Conservation (phyloP, 768 basidiomycete genomes). For the Suillus subaureus region DNA sequence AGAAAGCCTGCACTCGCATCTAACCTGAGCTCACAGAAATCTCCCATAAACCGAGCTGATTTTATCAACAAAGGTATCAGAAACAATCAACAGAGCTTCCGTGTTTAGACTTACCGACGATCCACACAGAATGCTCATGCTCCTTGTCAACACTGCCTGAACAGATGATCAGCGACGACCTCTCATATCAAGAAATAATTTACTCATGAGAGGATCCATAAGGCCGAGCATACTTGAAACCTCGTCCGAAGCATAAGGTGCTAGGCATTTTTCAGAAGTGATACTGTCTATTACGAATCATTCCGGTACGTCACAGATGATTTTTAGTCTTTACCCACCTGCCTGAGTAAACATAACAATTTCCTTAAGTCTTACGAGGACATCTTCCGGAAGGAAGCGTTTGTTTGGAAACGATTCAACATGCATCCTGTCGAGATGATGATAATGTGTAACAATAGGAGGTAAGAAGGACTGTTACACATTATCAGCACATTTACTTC, state of each 20-base stretch:
- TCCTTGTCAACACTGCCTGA: background rate
- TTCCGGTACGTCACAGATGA: background rate
- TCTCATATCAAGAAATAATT: background rate
- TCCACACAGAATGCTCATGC: background rate
- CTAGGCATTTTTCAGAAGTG: slow-evolving; percentile 40
- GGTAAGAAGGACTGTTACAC: background rate
- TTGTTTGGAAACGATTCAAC: slow-evolving; percentile 13
- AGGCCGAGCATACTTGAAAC: slow-evolving; percentile 38
- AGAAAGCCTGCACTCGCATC: slow-evolving; percentile 18
- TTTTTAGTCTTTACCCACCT: slow-evolving; percentile 1
- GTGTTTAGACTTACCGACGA: background rate
- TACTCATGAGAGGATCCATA: slow-evolving; percentile 35
- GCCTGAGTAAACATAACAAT: slow-evolving; percentile 4
- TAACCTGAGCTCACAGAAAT: background rate
- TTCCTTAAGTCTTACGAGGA: slow-evolving; percentile 11
- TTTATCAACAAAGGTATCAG: background rate
- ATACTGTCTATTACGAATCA: slow-evolving; percentile 35
- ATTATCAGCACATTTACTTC: background rate
- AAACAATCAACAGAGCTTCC: background rate
- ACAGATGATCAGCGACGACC: background rate
- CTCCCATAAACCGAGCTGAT: slow-evolving; percentile 8
- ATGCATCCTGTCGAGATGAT: background rate
- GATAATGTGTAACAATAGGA: background rate
- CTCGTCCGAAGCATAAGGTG: slow-evolving; percentile 37
- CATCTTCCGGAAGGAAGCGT: slow-evolving; percentile 21